Evolutionary conservation across 2,329 filamentous ascomycete genomes (phyloP), one percentile per base, ranked within the genome.

Genomic region (Orbilia oligospora): DNA sequence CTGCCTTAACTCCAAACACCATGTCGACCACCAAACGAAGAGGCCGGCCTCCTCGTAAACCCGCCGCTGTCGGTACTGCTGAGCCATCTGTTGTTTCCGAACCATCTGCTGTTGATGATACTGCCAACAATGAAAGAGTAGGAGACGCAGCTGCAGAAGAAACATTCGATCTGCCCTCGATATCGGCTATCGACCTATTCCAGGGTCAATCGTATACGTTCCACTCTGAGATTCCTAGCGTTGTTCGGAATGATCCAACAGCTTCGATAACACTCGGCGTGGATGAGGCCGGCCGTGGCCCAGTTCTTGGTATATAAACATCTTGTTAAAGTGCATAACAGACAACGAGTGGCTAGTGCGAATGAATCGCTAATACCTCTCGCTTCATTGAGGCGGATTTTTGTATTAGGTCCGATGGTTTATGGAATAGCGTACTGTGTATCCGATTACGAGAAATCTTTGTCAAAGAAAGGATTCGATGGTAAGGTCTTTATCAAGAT

Each of bases 161-260:
- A 20, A 22, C 63, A 36, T 93, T 91, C 85, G 85, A 92, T 80
- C 91, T 92, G 14, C 92, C 92, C 5, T 94, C 91, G 16, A 87
- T 94, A 81, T 85, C 91, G 84, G 83, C 83, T 55, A 70, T 85
- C 18, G 83, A 85, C 46, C 87, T 94, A 79, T 85, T 92, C 81
- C 83, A 87, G 48, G 92, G 92, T 83, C 87, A 87, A 56, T 91
- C 91, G 48, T 93, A 93, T 85, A 87, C 89, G 10, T 88, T 94
- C 84, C 93, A 90, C 86, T 93, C 92, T 0, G 86, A 89, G 16
- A 87, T 93, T 0, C 93, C 92, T 0, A 83, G 88, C 0, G 84
- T 85, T n/a, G 88, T 93, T 66, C 87, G 87, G 22, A 84, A 87
- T 0, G 82, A 86, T 78, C 80, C 86, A 20, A 80, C 82, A 84